Percentiles rank a stretch among this genome's conserved stretches.
phyloP scores from a whole-genome alignment of 78 protist genomes.

The Dictyostelium brefeldianum region DNA sequence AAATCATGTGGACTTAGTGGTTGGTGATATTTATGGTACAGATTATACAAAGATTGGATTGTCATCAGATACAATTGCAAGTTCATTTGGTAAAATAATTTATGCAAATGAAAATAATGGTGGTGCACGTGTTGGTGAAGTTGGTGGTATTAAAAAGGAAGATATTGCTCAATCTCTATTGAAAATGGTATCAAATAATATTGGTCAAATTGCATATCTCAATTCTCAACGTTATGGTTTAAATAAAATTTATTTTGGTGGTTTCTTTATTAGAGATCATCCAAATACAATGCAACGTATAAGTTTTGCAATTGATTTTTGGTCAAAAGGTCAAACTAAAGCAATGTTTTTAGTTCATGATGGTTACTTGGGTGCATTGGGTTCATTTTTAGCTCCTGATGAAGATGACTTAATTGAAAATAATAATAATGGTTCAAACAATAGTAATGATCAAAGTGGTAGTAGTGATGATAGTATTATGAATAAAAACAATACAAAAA shows the following conservation, averaged over 20 bases:
- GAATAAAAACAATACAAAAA: too few relatives aligned
- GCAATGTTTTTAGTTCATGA: slow-evolving; percentile 92
- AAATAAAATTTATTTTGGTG: slow-evolving; percentile 88
- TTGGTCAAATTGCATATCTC: slow-evolving; percentile 92
- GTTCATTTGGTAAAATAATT: slow-evolving; percentile 75
- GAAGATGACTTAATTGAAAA: slow-evolving; percentile 14
- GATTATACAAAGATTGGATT: slow-evolving; percentile 86
- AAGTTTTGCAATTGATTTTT: slow-evolving; percentile 86
- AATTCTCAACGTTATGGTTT: slow-evolving; percentile 81
- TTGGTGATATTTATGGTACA: slow-evolving; percentile 98
- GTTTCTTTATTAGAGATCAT: slow-evolving; percentile 90
- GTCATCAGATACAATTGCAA: slow-evolving; percentile 87
- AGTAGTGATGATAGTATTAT: background rate
- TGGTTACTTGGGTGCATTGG: slow-evolving; percentile 93
- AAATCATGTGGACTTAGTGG: slow-evolving; percentile 93
- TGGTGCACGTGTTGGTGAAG: background rate
- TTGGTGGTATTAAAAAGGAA: background rate
- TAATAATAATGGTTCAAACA: background rate
- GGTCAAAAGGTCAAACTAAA: slow-evolving; percentile 87
- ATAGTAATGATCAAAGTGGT: background rate
- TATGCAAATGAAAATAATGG: slow-evolving; percentile 27
- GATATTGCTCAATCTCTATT: slow-evolving; percentile 85
- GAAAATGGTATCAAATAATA: slow-evolving; percentile 93
- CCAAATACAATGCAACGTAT: slow-evolving; percentile 80
- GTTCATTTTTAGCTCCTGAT: slow-evolving; percentile 82